Evolutionary conservation across 768 basidiomycete species (phyloP).

Genomic region (Pleurotus giganteus): DNA sequence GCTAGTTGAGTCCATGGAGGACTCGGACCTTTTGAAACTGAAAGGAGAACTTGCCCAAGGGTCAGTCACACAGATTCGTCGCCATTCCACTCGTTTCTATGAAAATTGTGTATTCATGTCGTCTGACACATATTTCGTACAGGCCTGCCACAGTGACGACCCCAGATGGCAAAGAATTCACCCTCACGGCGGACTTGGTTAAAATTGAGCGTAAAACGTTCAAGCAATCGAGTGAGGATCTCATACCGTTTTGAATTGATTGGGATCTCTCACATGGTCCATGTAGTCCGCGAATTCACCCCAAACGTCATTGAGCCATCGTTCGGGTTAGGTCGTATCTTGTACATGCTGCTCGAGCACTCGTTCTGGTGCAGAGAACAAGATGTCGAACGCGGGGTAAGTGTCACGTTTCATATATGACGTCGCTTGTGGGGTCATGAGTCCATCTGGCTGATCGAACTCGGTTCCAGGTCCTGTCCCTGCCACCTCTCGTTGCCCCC

Average conservation of each 20-base stretch:
- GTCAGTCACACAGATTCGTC: constrained; percentile 38
- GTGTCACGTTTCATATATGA: constrained; percentile 28
- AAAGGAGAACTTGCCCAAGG: constrained; percentile 74
- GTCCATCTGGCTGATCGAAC: constrained; percentile 9
- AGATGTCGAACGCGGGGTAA: constrained; percentile 85
- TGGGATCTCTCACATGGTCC: neutral
- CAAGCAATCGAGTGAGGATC: constrained; percentile 73
- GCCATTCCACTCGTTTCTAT: constrained; percentile 5
- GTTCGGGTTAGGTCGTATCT: constrained; percentile 94
- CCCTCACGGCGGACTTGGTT: constrained; percentile 69
- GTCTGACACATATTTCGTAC: constrained; percentile 4
- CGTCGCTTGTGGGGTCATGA: constrained; percentile 1
- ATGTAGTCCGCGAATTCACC: constrained; percentile 85
- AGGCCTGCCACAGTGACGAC: constrained; percentile 57
- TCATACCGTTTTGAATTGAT: neutral
- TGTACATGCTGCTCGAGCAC: constrained; percentile 93
- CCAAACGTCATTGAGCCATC: constrained; percentile 99
- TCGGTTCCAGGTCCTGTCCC: constrained; percentile 71
- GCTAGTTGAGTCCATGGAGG: constrained; percentile 62
- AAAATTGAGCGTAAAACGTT: constrained; percentile 81
- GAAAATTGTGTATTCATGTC: neutral
- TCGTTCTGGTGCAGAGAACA: constrained; percentile 93
- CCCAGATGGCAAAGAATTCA: constrained; percentile 64
- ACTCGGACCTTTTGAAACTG: constrained; percentile 60
- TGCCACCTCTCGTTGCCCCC: constrained; percentile 87